These are phyloP conservation scores for Paramecium tetraurelia DNA, from an alignment of 73 alveolate genomes.

Conservation along the genomic window DNA sequence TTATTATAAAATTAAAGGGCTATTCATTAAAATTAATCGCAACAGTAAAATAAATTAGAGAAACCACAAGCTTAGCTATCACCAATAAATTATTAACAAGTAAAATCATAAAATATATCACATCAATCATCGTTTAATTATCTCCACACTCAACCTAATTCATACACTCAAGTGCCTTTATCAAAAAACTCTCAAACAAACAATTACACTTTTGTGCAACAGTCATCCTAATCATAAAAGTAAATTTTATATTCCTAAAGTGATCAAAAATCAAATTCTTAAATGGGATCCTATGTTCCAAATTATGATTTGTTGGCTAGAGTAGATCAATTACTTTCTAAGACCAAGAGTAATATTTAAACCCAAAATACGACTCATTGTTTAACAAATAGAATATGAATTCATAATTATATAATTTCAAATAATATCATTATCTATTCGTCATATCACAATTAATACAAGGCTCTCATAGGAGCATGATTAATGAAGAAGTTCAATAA, in stretches of 20 bases:
- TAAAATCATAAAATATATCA: neutral
- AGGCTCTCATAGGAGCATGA: slow-evolving; percentile 11
- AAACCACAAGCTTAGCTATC: neutral
- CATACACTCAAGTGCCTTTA: neutral
- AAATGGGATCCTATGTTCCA: slow-evolving; percentile 16
- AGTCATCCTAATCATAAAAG: neutral
- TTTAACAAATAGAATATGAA: neutral
- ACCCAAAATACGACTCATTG: neutral
- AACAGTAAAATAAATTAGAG: neutral
- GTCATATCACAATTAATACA: neutral
- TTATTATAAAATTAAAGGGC: neutral
- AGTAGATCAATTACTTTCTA: neutral
- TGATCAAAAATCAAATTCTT: neutral
- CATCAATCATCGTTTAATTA: neutral
- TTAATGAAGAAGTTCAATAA: neutral
- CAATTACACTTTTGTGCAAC: neutral
- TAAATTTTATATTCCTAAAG: neutral
- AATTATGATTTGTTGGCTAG: neutral
- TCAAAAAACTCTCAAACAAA: neutral
- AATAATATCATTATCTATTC: neutral
- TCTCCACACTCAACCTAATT: neutral
- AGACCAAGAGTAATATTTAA: neutral
- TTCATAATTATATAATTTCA: neutral
- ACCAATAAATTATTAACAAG: neutral
- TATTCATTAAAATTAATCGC: neutral